Base-by-base conservation (phyloP, 2,329 filamentous ascomycete species). In the Purpureocillium lavendulum region DNA sequence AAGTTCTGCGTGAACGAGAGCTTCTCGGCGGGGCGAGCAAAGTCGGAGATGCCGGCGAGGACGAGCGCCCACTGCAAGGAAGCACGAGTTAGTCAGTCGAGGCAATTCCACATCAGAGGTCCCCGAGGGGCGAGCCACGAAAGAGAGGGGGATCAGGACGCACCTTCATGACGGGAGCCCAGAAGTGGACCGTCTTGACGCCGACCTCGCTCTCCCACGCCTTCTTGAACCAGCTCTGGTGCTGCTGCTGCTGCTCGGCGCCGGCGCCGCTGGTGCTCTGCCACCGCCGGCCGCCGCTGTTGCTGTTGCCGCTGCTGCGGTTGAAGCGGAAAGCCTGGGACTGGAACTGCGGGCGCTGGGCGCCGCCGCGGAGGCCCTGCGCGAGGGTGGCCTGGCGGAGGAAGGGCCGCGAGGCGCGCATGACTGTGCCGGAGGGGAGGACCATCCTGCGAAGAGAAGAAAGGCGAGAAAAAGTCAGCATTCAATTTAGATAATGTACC, bases 121-220 rank as follows among this genome's bases (percentile, higher is more conserved):
- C n/a, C n/a, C n/a, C n/a, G n/a, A n/a, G n/a, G n/a, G n/a, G n/a
- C n/a, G n/a, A n/a, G n/a, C n/a, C n/a, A n/a, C n/a, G n/a, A n/a
- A n/a, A n/a, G n/a, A n/a, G n/a, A n/a, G n/a, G 30, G 31, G 29
- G n/a, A 32, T 15, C 40, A 1, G 14, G 29, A 54, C 60, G 48
- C 54, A 69, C 66, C 65, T 75, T 96, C 88, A 96, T 95, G 50
- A 96, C 82, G 42, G 90, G 90, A 33, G 90, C 89, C 87, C 92
- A 98, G 70, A 98, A 98, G 67, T 98, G 92, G 55, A 98, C 92
- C 46, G 92, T 98, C 82, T 88, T 88, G 53, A 89, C 53, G 38
- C 86, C 86, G 48, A 89, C 65, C 46, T 85, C 84, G 62, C 83
- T 87, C 63, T 87, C 79, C 83, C 82, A 88, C 73, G 94, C 77